A percentile compares a stretch with the other conserved stretches of the same genome.
These are phyloP conservation scores for Torulaspora gathmanii DNA, from an alignment of 805 yeast genomes.

Conservation along the genomic window DNA sequence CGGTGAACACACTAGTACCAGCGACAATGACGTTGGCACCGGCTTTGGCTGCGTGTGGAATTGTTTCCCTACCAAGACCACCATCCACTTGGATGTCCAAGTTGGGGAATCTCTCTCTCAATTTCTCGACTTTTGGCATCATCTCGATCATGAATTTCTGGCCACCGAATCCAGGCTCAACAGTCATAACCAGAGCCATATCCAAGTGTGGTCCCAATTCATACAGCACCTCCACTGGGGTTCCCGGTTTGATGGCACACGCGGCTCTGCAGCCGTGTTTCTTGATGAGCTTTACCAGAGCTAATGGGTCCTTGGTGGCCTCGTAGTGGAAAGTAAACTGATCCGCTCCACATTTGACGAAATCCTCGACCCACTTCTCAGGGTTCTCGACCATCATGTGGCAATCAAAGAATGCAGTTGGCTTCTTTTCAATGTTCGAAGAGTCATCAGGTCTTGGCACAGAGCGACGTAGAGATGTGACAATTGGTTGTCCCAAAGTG, in stretches of 20 bases:
- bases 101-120: constrained; percentile 69
- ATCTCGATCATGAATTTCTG: constrained; percentile 91
- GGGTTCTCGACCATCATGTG: constrained; percentile 97
- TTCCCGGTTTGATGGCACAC: constrained; percentile 90
- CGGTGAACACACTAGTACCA: constrained; percentile 89
- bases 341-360: constrained; percentile 92
- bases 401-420: constrained; percentile 72
- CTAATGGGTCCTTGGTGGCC: constrained; percentile 74
- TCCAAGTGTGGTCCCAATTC: constrained; percentile 75
- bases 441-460: constrained; percentile 60
- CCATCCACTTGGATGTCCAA: constrained; percentile 95
- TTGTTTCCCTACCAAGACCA: constrained; percentile 83
- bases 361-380: constrained; percentile 87
- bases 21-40: constrained; percentile 99
- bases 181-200: constrained; percentile 97
- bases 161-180: constrained; percentile 99
- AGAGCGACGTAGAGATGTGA: constrained; percentile 66
- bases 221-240: constrained; percentile 75
- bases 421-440: constrained; percentile 31
- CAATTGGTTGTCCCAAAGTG: constrained; percentile 89
- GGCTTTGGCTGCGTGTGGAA: constrained; percentile 85
- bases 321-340: constrained; percentile 96
- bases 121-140: constrained; percentile 89
- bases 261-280: constrained; percentile 85
- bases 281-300: constrained; percentile 70